Conservation (phyloP, 495 filamentous ascomycete species). For the Endocarpon pusillum region DNA sequence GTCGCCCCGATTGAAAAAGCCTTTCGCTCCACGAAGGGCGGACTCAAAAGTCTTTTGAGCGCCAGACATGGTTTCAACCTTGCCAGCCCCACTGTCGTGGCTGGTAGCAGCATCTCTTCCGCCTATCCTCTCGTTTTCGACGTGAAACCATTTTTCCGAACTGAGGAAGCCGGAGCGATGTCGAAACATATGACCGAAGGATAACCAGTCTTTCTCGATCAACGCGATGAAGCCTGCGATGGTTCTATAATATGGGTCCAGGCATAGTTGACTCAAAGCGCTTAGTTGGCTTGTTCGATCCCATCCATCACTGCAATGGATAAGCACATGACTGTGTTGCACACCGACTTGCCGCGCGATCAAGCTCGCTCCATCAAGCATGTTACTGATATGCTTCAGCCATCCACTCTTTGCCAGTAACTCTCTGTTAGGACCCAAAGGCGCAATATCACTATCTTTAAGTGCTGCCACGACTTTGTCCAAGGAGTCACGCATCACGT, state of each 20-base stretch:
- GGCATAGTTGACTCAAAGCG: slow-evolving; percentile 79
- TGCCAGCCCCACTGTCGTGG: slow-evolving; percentile 18
- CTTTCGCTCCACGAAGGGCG: slow-evolving; percentile 70
- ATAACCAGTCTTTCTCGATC: slow-evolving; percentile 95
- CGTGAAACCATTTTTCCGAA: slow-evolving; percentile 88
- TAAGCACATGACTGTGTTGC: slow-evolving; percentile 83
- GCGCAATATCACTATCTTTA: slow-evolving; percentile 81
- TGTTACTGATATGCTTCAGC: slow-evolving; percentile 74
- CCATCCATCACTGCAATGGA: slow-evolving; percentile 98
- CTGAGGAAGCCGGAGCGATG: slow-evolving; percentile 71
- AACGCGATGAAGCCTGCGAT: slow-evolving; percentile 90
- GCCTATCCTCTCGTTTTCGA: slow-evolving; percentile 48
- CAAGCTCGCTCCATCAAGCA: slow-evolving; percentile 68
- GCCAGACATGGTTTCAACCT: slow-evolving; percentile 34
- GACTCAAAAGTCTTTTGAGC: slow-evolving; percentile 69
- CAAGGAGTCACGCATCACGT: slow-evolving; percentile 90
- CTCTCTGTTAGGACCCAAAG: slow-evolving; percentile 69
- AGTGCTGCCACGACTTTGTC: slow-evolving; percentile 77
- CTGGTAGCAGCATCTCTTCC: slow-evolving; percentile 15
- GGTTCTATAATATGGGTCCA: slow-evolving; percentile 92
- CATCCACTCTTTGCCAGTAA: slow-evolving; percentile 69
- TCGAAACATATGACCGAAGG: slow-evolving; percentile 94
- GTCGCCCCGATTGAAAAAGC: slow-evolving; percentile 74
- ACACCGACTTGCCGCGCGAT: slow-evolving; percentile 83
- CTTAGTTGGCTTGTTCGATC: slow-evolving; percentile 92